Conservation (phyloP, 208 protist genomes). For the Acanthamoeba castellanii region DNA sequence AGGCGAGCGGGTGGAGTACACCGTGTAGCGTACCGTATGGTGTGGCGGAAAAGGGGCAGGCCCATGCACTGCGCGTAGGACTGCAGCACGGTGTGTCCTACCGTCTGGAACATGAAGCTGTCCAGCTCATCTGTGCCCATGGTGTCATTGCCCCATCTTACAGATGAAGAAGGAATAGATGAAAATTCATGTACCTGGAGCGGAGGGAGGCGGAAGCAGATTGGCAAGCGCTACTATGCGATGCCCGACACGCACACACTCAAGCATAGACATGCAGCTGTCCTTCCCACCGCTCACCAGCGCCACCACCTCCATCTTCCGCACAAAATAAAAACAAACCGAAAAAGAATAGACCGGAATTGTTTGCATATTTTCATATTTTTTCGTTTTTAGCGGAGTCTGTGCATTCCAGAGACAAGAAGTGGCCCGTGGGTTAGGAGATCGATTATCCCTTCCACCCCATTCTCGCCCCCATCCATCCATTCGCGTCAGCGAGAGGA, state of each 20-base stretch:
- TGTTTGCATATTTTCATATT: neutral
- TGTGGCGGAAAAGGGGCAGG: conserved; percentile 94
- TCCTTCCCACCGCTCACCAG: conserved; percentile 99
- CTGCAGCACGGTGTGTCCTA: conserved; percentile 95
- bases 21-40: conserved; percentile 83
- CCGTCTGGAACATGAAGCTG: conserved; percentile 99
- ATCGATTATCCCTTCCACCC: too few relatives aligned
- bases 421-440: too few relatives aligned
- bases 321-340: neutral
- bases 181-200: conserved; percentile 3
- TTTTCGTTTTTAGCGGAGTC: too few relatives aligned
- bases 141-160: neutral
- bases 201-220: conserved; percentile 90
- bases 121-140: conserved; percentile 94
- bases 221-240: conserved; percentile 97
- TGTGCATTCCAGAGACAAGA: too few relatives aligned
- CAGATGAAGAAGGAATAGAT: too few relatives aligned
- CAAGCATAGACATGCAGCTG: conserved; percentile 94
- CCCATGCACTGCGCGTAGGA: conserved; percentile 93
- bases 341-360: neutral
- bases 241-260: conserved; percentile 97
- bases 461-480: too few relatives aligned
- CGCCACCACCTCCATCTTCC: conserved; percentile 96
- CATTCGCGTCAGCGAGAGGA: too few relatives aligned
- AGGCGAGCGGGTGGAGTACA: neutral